A percentile compares a stretch with the other conserved stretches of the same genome.
These are phyloP conservation scores for Tylopilus intermedius DNA, from an alignment of 768 basidiomycete species.

Conservation along the genomic window DNA sequence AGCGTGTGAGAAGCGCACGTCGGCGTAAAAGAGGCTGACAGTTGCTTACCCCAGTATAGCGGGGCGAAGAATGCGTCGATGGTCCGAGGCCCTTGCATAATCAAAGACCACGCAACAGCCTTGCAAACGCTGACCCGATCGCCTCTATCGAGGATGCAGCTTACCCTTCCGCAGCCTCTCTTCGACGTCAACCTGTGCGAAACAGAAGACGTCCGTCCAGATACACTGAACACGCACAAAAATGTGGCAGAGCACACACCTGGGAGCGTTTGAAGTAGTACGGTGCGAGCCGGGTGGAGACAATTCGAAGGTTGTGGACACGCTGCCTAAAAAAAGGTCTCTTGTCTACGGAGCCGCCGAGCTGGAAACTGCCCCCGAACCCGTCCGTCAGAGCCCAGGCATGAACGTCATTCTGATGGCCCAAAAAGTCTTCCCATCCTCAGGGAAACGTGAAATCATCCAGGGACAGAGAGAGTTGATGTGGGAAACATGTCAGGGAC, in stretches of 20 bases:
- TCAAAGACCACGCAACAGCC: neutral
- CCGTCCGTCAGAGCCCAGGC: too few species aligned
- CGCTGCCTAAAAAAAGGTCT: neutral
- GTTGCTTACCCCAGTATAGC: constrained; percentile 3
- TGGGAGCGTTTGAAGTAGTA: neutral
- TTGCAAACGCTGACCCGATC: neutral
- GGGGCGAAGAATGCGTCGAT: neutral
- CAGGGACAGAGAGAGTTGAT: neutral
- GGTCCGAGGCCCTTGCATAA: neutral
- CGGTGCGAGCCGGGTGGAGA: neutral
- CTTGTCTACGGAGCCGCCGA: too few species aligned
- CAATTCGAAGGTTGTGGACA: neutral
- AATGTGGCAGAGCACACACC: neutral
- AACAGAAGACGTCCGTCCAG: neutral
- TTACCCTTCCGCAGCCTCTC: neutral
- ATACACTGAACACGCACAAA: neutral
- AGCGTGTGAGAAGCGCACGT: neutral
- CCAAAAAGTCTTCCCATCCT: neutral
- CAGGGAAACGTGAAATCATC: neutral
- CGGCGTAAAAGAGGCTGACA: neutral
- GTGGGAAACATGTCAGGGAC: neutral
- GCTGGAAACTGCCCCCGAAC: too few species aligned
- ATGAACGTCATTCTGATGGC: too few species aligned
- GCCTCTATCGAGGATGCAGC: neutral
- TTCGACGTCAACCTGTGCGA: neutral